Base-by-base conservation (phyloP, 2,329 filamentous ascomycete genomes). In the Passalora sequoiae region DNA sequence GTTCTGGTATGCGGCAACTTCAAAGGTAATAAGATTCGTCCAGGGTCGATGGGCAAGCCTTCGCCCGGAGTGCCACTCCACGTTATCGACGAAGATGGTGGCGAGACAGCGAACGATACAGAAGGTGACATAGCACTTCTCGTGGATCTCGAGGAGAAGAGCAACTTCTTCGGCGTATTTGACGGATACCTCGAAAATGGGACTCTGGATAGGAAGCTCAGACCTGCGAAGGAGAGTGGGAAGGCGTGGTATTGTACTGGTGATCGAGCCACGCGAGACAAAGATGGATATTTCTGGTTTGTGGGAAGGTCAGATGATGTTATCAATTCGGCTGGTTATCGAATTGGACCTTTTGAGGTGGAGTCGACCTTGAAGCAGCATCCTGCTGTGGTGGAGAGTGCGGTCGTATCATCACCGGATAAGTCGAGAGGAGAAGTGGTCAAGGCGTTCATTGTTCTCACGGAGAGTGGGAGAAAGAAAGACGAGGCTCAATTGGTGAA, bases 281-380 rank as follows among this genome's bases (percentile, higher is more conserved):
- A 95, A 68, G 91, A 97, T 60, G 92, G 92, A 42, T 97, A 95
- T 75, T 97, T 97, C 78, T 97, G 92, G 92, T 97, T 98, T 65
- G 86, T 91, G 47, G 92, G 92, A 54, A 87, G 92, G 66, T 89
- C 96, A 40, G 92, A 98, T 63, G 92, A 98, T 61, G 66, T 68
- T 16, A 69, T 69, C 41, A 69, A 69, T 41, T 63, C 61, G 6
- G 56, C 62, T 25, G 66, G 66, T 3, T 69, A 69, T 48, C 57
- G 66, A 19, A 65, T 66, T 16, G 64, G 66, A 6, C 66, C 66
- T 0, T 69, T 69, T 48, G 66, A 69, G 57, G 63, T 69, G 22
- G 66, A 69, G 49, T 68, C 65, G 3, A 65, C 64, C 4, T 55
- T 69, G 8, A 67, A 69, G 50, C 55, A 64, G 15, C 66, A 69